Percentiles rank a stretch among this genome's conserved stretches.
Conservation (phyloP, 345 rosid species). For the Eucalyptus sp. region DNA sequence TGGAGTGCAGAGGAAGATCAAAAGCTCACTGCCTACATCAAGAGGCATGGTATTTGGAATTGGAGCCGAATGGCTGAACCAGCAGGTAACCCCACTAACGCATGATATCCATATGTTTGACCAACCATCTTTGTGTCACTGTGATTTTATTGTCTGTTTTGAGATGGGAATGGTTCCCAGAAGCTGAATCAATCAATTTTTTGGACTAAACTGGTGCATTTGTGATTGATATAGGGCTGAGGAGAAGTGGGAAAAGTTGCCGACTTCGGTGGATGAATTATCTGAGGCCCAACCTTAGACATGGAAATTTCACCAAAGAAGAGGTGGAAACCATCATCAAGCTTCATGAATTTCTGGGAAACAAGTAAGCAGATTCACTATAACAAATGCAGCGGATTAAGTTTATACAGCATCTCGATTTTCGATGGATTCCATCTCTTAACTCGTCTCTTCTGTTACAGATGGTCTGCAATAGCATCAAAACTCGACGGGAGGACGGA, state of each 20-base stretch:
- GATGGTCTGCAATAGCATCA: not conserved
- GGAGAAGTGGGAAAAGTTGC: not conserved
- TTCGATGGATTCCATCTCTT: not conserved
- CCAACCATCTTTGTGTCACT: not conserved
- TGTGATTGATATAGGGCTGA: not conserved
- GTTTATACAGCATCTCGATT: not conserved
- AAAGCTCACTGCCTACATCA: not conserved
- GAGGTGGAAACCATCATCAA: not conserved
- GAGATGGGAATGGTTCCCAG: not conserved
- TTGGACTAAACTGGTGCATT: not conserved
- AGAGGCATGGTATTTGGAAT: not conserved
- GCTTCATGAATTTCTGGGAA: not conserved
- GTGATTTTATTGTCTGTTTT: not conserved
- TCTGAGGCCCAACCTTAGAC: not conserved
- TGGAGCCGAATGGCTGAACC: slow-evolving; percentile 1
- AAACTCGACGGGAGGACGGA: not conserved
- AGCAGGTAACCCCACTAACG: not conserved
- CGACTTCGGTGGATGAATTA: slow-evolving; percentile 2
- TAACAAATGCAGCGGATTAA: not conserved
- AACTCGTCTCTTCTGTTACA: not conserved
- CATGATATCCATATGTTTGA: not conserved
- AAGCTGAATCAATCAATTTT: not conserved
- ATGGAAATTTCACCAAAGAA: not conserved
- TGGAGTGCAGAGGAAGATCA: slow-evolving; percentile 1
- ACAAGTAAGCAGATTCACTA: not conserved